These are phyloP conservation scores for Talaromyces pinophilus DNA, from an alignment of 2,329 filamentous ascomycete genomes.

Conservation along the genomic window DNA sequence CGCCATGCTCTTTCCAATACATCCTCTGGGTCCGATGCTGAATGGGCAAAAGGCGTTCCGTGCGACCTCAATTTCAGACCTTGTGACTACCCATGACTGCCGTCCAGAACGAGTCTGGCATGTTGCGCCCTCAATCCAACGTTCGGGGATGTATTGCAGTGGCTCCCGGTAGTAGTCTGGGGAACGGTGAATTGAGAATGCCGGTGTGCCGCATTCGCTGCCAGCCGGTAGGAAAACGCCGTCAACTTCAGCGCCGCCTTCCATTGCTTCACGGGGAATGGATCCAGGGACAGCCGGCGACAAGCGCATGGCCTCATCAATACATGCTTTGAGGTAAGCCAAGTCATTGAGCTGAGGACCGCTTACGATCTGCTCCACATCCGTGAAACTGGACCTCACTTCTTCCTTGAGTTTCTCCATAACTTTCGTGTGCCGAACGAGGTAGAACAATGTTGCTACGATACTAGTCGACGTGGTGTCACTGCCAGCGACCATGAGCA, in stretches of 20 bases:
- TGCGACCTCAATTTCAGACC: slow-evolving; percentile 55
- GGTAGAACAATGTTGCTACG: slow-evolving; percentile 45
- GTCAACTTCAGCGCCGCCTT: slow-evolving; percentile 41
- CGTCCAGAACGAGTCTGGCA: slow-evolving; percentile 37
- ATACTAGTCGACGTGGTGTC: slow-evolving; percentile 70
- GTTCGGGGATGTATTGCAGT: slow-evolving; percentile 62
- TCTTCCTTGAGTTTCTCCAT: slow-evolving; percentile 39
- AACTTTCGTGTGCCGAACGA: slow-evolving; percentile 37
- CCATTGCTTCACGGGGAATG: slow-evolving; percentile 42
- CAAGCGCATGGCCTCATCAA: slow-evolving; percentile 47
- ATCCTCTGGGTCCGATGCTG: slow-evolving; percentile 45
- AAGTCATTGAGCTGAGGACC: slow-evolving; percentile 39
- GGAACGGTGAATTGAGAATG: slow-evolving; percentile 71
- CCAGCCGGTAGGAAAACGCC: slow-evolving; percentile 50
- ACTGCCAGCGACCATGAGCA: slow-evolving; percentile 70
- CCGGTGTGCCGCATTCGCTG: slow-evolving; percentile 64
- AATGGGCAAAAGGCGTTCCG: slow-evolving; percentile 71
- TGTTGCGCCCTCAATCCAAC: slow-evolving; percentile 60
- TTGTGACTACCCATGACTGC: slow-evolving; percentile 44
- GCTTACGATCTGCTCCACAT: slow-evolving; percentile 42
- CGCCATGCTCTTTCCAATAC: slow-evolving; percentile 48
- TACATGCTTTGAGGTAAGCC: slow-evolving; percentile 44
- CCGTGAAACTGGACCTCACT: slow-evolving; percentile 38
- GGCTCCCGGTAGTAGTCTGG: slow-evolving; percentile 62
- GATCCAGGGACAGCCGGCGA: slow-evolving; percentile 43